Conservation (phyloP, 177 flowering plant species). For the Vitis hybrid region DNA sequence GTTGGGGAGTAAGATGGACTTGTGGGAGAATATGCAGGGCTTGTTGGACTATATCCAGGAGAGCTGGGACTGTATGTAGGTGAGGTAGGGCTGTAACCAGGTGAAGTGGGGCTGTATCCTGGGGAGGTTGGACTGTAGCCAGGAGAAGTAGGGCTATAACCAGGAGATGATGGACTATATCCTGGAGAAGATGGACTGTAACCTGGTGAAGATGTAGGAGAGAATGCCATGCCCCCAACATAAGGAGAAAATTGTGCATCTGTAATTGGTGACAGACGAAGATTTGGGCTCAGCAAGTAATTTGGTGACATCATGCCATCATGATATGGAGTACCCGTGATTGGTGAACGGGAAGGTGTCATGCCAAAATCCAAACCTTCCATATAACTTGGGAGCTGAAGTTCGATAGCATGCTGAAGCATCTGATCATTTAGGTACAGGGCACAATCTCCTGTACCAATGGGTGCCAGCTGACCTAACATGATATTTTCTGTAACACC, state of each 20-base stretch:
- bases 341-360: slow-evolving; percentile 90
- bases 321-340: slow-evolving; percentile 82
- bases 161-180: slow-evolving; percentile 62
- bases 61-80: slow-evolving; percentile 95
- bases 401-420: slow-evolving; percentile 95
- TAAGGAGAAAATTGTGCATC: slow-evolving; percentile 96
- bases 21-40: slow-evolving; percentile 93
- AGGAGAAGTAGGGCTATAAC: slow-evolving; percentile 37
- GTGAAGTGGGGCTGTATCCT: slow-evolving; percentile 93
- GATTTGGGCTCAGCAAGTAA: slow-evolving; percentile 81
- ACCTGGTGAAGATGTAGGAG: slow-evolving; percentile 88
- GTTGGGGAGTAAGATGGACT: slow-evolving; percentile 88
- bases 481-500: slow-evolving; percentile 98
- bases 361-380: slow-evolving; percentile 93
- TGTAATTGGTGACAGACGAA: slow-evolving; percentile 68
- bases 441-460: slow-evolving; percentile 93
- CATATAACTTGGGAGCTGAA: slow-evolving; percentile 94
- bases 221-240: slow-evolving; percentile 91
- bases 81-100: slow-evolving; percentile 92
- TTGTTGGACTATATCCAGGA: slow-evolving; percentile 89
- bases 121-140: slow-evolving; percentile 95
- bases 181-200: slow-evolving; percentile 86
- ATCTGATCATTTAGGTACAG: slow-evolving; percentile 88
- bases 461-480: slow-evolving; percentile 98
- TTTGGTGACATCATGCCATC: slow-evolving; percentile 97